phyloP scores from a whole-genome alignment of 2,329 filamentous ascomycete genomes.

The Cladosporium sp. region DNA sequence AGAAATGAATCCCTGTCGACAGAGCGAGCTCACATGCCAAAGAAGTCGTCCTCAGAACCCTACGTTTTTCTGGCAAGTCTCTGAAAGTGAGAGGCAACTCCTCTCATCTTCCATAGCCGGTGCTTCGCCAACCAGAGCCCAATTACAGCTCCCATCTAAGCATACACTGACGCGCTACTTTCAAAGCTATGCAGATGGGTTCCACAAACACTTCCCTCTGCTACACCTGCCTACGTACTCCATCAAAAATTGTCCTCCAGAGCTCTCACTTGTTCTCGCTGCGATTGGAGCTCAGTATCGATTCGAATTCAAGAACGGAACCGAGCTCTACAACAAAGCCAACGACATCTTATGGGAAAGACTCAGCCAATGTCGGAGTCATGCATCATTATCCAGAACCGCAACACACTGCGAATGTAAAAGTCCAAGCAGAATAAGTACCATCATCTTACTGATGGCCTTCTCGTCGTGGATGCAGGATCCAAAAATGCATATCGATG shows the following conservation, averaged over 20 bases:
- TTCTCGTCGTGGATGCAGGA: slow-evolving; percentile 33
- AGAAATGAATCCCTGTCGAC: too few relatives aligned
- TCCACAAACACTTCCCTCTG: slow-evolving; percentile 38
- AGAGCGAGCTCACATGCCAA: too few relatives aligned
- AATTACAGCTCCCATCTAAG: slow-evolving; percentile 1
- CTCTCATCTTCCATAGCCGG: too few relatives aligned
- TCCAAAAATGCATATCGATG: slow-evolving; percentile 34
- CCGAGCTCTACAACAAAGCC: slow-evolving; percentile 33
- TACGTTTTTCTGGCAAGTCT: background rate
- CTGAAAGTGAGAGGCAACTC: background rate
- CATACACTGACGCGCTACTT: slow-evolving; percentile 16
- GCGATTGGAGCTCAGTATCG: slow-evolving; percentile 38
- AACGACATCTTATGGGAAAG: slow-evolving; percentile 35
- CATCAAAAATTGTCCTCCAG: slow-evolving; percentile 34
- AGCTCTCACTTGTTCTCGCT: slow-evolving; percentile 37
- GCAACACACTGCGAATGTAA: background rate
- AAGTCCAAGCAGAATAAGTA: background rate
- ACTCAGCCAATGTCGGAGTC: slow-evolving; percentile 34
- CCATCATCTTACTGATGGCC: background rate
- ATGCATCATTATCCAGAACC: slow-evolving; percentile 23
- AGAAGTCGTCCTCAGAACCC: too few relatives aligned
- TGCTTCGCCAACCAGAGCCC: background rate
- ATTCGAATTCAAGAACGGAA: slow-evolving; percentile 35
- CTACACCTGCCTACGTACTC: slow-evolving; percentile 37
- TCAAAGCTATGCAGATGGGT: slow-evolving; percentile 21